Percentiles rank a stretch among this genome's conserved stretches.
These are phyloP conservation scores for Leishmania arabica DNA, from an alignment of 208 protist genomes.

Conservation along the genomic window DNA sequence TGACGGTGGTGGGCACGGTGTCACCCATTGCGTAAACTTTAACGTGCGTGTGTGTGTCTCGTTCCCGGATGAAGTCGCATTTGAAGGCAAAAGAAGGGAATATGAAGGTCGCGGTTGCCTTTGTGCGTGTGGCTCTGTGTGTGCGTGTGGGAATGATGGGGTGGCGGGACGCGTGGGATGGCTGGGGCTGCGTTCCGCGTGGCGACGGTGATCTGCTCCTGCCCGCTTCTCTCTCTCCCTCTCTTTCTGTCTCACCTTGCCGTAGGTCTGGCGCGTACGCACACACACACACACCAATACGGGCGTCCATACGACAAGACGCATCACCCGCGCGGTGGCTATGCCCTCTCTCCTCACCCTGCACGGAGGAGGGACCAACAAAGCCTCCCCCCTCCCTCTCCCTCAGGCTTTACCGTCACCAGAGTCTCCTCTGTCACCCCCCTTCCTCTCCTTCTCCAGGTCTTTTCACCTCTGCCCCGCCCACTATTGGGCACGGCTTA, in stretches of 20 bases:
- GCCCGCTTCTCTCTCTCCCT: not conserved
- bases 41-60: not conserved
- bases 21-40: conserved; percentile 31
- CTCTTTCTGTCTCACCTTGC: not conserved
- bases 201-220: not conserved
- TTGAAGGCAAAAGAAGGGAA: not conserved
- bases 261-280: not conserved
- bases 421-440: not conserved
- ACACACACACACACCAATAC: not conserved
- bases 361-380: not conserved
- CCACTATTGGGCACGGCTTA: too few relatives aligned
- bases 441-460: not conserved
- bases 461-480: too few relatives aligned
- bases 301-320: not conserved
- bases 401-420: not conserved
- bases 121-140: not conserved
- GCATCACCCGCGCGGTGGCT: too few relatives aligned
- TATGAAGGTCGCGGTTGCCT: not conserved
- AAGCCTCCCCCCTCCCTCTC: not conserved
- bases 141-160: not conserved
- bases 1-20: conserved; percentile 43
- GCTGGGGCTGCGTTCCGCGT: not conserved
- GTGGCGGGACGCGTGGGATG: too few relatives aligned
- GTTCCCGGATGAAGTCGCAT: not conserved
- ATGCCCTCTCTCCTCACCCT: not conserved